These are phyloP conservation scores for Ophiostoma sp. DNA, from an alignment of 2,329 filamentous ascomycete genomes.

Conservation along the genomic window DNA sequence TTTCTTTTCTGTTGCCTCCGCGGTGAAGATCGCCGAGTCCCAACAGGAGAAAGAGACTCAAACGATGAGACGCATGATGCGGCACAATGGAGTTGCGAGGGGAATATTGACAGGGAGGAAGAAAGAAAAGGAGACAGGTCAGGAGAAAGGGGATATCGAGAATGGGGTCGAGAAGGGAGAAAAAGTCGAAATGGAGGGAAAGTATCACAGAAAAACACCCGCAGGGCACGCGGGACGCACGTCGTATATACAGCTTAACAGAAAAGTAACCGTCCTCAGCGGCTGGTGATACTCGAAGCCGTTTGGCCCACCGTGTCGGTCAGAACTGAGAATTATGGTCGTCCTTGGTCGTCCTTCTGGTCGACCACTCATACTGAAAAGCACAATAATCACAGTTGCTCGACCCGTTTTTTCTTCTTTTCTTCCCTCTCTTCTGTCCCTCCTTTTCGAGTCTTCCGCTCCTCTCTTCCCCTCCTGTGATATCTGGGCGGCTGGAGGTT, in stretches of 20 bases:
- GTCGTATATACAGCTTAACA: constrained; percentile 20
- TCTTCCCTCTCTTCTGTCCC: too few species aligned
- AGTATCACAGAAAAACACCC: not conserved
- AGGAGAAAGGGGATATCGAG: not conserved
- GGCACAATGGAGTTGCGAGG: constrained; percentile 21
- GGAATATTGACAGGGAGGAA: constrained; percentile 28
- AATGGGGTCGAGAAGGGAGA: not conserved
- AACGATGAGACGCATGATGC: constrained; percentile 29
- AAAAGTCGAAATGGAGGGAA: not conserved
- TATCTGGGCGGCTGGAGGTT: constrained; percentile 4
- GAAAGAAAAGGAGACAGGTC: constrained; percentile 1
- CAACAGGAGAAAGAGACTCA: constrained; percentile 11
- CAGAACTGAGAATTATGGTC: too few species aligned
- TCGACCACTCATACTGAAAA: not conserved
- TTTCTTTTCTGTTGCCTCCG: constrained; percentile 2
- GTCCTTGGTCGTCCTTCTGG: not conserved
- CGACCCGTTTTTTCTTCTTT: not conserved
- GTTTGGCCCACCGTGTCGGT: constrained; percentile 22
- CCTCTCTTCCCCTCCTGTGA: constrained; percentile 3
- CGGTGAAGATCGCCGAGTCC: constrained; percentile 21
- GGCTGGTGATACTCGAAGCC: constrained; percentile 30
- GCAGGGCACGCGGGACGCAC: constrained; percentile 13
- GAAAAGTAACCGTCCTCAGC: constrained; percentile 15
- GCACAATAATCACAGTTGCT: not conserved
- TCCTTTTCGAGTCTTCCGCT: too few species aligned